phyloP scores from a whole-genome alignment of 352 stramenopile genomes.

The Phytophthora macrochlamydospora region DNA sequence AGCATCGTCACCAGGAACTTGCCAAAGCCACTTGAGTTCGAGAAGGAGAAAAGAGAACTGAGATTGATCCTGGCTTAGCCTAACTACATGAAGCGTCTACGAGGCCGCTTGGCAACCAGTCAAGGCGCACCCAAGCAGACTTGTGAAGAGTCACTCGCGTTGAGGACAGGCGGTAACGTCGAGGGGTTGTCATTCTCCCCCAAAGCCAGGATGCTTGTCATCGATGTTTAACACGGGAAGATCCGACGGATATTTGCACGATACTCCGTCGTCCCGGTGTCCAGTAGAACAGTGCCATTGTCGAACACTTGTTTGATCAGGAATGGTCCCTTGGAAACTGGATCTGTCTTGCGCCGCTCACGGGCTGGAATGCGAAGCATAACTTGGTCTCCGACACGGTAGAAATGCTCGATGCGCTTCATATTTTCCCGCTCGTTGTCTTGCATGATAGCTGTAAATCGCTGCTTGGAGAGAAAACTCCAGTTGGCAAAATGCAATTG shows the following conservation, averaged over 20 bases:
- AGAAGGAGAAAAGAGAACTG: too few relatives aligned
- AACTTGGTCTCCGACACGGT: background rate
- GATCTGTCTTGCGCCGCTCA: background rate
- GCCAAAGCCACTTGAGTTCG: too few relatives aligned
- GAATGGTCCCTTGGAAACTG: background rate
- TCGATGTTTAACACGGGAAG: background rate
- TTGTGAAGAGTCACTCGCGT: too few relatives aligned
- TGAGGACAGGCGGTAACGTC: too few relatives aligned
- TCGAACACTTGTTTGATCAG: background rate
- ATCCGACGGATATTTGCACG: background rate
- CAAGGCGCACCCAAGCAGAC: too few relatives aligned
- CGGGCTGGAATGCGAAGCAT: background rate
- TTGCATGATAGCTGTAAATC: constrained; percentile 1
- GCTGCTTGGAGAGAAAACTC: constrained; percentile 3
- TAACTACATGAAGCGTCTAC: too few relatives aligned
- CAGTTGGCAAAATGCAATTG: constrained; percentile 2
- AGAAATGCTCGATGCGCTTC: constrained; percentile 1
- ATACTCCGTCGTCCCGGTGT: background rate
- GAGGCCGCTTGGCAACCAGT: too few relatives aligned
- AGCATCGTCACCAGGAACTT: constrained; percentile 53
- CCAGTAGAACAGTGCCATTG: background rate
- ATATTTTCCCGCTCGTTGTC: constrained; percentile 6
- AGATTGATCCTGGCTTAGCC: too few relatives aligned
- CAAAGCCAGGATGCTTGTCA: background rate
- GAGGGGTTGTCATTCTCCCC: background rate